These are phyloP conservation scores for Rhodotorula sp. DNA, from an alignment of 1,284 basidiomycete species.

Conservation along the genomic window DNA sequence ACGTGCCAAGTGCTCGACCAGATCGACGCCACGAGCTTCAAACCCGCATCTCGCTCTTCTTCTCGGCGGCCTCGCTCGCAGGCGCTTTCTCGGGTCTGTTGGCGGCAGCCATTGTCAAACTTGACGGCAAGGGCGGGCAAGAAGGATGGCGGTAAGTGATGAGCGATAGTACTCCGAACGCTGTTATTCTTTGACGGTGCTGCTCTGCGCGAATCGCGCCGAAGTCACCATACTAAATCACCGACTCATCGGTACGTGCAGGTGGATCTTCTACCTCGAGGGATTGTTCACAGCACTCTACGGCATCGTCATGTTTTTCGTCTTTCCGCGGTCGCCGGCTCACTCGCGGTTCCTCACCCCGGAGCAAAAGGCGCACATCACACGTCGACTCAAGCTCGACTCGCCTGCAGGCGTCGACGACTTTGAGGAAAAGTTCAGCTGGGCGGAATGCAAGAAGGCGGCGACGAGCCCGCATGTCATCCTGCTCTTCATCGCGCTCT, in stretches of 20 bases:
- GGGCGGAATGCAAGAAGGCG: conserved; percentile 23
- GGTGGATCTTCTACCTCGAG: conserved; percentile 39
- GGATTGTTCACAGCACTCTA: conserved; percentile 33
- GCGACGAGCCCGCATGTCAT: conserved; percentile 36
- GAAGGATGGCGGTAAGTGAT: conserved; percentile 46
- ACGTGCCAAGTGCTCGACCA: background rate
- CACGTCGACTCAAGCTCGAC: conserved; percentile 32
- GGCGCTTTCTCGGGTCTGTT: conserved; percentile 53
- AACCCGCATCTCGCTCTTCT: conserved; percentile 56
- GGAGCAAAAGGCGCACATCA: conserved; percentile 28
- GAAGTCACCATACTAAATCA: too few relatives aligned
- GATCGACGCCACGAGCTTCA: conserved; percentile 60
- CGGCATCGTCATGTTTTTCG: conserved; percentile 35
- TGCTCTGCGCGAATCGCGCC: background rate
- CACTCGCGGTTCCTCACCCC: conserved; percentile 32
- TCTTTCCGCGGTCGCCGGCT: background rate
- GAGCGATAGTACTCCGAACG: too few relatives aligned
- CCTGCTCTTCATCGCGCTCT: conserved; percentile 34
- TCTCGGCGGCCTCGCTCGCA: conserved; percentile 51
- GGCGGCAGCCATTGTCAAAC: conserved; percentile 50
- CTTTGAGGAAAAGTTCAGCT: conserved; percentile 27
- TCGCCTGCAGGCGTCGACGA: conserved; percentile 16
- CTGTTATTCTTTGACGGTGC: background rate
- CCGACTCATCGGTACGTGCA: background rate
- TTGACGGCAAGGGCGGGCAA: conserved; percentile 48